Evolutionary conservation across 805 yeast genomes (phyloP).

Genomic region (Teunomyces pallodes): DNA sequence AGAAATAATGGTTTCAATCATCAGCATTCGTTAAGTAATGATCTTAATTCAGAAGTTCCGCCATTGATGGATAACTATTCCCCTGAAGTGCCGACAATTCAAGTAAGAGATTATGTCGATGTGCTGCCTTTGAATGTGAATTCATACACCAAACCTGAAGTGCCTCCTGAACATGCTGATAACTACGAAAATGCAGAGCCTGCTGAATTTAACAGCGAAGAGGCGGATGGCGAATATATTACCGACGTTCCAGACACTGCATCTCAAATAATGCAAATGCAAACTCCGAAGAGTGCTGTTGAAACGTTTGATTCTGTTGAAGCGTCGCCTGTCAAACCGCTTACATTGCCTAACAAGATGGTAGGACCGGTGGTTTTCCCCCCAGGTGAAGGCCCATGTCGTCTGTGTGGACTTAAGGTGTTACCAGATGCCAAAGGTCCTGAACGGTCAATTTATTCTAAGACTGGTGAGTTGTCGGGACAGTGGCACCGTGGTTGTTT

Average conservation of each 20-base stretch:
- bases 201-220: background rate
- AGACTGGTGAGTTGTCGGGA: slow-evolving; percentile 79
- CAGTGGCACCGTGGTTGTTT: slow-evolving; percentile 95
- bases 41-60: background rate
- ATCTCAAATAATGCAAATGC: slow-evolving; percentile 1
- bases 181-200: background rate
- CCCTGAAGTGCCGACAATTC: background rate
- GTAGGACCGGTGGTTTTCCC: slow-evolving; percentile 21
- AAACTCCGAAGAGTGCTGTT: background rate
- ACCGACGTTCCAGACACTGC: background rate
- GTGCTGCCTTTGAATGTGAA: background rate
- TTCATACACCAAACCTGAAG: background rate
- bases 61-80: background rate
- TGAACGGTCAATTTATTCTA: slow-evolving; percentile 73
- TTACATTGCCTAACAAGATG: background rate
- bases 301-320: slow-evolving; percentile 6
- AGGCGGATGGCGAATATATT: background rate
- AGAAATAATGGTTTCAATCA: background rate
- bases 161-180: background rate
- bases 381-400: slow-evolving; percentile 79
- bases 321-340: background rate
- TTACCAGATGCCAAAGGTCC: slow-evolving; percentile 33
- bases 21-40: background rate
- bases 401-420: slow-evolving; percentile 63
- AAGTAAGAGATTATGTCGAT: background rate